Evolutionary conservation across 768 basidiomycete species (phyloP).

Genomic region (Lactarius indigo): DNA sequence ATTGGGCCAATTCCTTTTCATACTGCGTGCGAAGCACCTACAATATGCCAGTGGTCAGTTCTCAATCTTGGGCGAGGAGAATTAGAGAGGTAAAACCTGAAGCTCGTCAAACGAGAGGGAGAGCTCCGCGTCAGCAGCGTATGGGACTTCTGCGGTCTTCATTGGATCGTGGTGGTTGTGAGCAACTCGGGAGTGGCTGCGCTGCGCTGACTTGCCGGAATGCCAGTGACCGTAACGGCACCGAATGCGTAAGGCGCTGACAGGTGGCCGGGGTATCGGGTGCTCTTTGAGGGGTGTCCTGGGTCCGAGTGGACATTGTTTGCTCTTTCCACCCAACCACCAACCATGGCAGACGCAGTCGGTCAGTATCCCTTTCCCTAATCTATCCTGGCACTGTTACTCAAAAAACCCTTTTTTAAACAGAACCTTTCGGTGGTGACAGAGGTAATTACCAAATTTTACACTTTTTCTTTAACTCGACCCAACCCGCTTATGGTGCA

Average conservation of each 20-base stretch:
- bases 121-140: constrained; percentile 91
- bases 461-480: constrained; percentile 22
- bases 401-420: background rate
- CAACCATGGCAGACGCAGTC: constrained; percentile 21
- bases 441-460: constrained; percentile 23
- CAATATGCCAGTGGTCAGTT: constrained; percentile 1
- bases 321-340: background rate
- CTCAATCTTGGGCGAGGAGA: background rate
- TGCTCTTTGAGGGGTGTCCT: background rate
- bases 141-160: constrained; percentile 84
- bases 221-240: background rate
- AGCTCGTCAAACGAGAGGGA: constrained; percentile 88
- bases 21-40: constrained; percentile 87
- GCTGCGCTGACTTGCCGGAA: background rate
- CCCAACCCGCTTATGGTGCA: constrained; percentile 29
- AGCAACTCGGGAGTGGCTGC: background rate
- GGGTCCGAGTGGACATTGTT: constrained; percentile 5
- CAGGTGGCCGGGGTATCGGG: constrained; percentile 1
- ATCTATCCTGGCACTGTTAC: background rate
- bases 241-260: background rate
- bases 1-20: constrained; percentile 78
- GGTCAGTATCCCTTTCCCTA: constrained; percentile 4
- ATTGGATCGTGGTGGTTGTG: background rate
- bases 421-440: constrained; percentile 11
- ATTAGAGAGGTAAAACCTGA: constrained; percentile 48